Base-by-base conservation (phyloP, 2,329 filamentous ascomycete species). In the Calycina marina region DNA sequence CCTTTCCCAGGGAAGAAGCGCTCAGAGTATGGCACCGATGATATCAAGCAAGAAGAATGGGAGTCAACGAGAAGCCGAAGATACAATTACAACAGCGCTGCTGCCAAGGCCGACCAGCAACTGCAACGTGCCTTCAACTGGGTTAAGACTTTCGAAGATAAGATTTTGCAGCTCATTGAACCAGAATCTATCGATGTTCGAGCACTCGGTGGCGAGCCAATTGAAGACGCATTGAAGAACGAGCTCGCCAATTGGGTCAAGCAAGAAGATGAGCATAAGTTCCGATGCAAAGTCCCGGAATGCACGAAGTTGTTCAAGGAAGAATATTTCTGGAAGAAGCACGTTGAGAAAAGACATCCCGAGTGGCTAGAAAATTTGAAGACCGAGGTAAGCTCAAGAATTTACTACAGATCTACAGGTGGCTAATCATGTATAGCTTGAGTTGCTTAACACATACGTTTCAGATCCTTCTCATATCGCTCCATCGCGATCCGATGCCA, bases 131-230 rank as follows among this genome's bases (percentile, higher is more conserved):
- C 90, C 0, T 96, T 85, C 61, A 98, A 96, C 51, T 98, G 92
- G 90, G 92, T 98, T 38, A 92, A 81, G 62, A 96, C 90, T 0
- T 98, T 93, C 49, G 90, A 98, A 53, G 90, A 98, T 51, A 98
- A 98, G 60, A 69, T 98, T 31, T 64, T 83, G 52, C 86, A 94
- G 54, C 80, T 96, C 28, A 66, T 98, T 10, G 88, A 96, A 44
- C 90, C 90, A 0, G 82, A 90, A 34, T 75, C 77, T 30, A 80
- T 81, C 14, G 85, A 96, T 50, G 63, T 96, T 25, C 76, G 76
- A 54, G 96, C 94, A 59, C 69, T 96, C 15, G 90, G 92, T 30
- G 90, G 90, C 12, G 86, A 84, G 52, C 72, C 80, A 2, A 61
- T 84, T 1, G 84, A 94, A 4, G 85, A 94, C 42, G 85, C 82